Conservation (phyloP, 2,329 filamentous ascomycete genomes). For the Amylocarpus encephaloides region DNA sequence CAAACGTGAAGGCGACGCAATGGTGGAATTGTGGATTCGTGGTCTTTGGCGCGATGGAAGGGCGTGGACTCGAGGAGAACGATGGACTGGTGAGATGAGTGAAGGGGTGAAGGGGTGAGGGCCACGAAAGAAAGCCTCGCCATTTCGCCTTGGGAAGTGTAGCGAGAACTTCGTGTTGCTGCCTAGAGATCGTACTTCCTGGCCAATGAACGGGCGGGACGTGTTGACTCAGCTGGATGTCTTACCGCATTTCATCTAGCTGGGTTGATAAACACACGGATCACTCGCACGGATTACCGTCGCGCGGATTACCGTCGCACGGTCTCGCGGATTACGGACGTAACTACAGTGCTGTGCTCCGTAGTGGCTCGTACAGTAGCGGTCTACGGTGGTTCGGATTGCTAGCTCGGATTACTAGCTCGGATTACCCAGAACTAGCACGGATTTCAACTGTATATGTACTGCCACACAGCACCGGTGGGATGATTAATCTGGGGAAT, state of each 20-base stretch:
- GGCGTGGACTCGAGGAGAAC: slow-evolving; percentile 5
- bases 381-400: too few relatives aligned
- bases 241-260: neutral
- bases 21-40: slow-evolving; percentile 10
- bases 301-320: too few relatives aligned
- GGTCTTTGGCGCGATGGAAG: slow-evolving; percentile 11
- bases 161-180: slow-evolving; percentile 5
- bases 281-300: too few relatives aligned
- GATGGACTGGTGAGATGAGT: slow-evolving; percentile 10
- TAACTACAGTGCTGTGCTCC: too few relatives aligned
- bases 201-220: too few relatives aligned
- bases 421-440: too few relatives aligned
- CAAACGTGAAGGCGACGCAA: neutral
- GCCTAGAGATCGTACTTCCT: slow-evolving; percentile 9
- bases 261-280: neutral
- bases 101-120: neutral
- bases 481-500: too few relatives aligned
- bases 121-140: slow-evolving; percentile 4
- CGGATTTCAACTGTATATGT: too few relatives aligned
- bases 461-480: too few relatives aligned
- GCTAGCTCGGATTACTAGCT: too few relatives aligned
- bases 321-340: too few relatives aligned
- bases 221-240: neutral
- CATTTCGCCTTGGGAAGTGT: slow-evolving; percentile 12
- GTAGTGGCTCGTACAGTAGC: too few relatives aligned